phyloP scores from a whole-genome alignment of 148 eudicot genomes.

The Rheum nobile region DNA sequence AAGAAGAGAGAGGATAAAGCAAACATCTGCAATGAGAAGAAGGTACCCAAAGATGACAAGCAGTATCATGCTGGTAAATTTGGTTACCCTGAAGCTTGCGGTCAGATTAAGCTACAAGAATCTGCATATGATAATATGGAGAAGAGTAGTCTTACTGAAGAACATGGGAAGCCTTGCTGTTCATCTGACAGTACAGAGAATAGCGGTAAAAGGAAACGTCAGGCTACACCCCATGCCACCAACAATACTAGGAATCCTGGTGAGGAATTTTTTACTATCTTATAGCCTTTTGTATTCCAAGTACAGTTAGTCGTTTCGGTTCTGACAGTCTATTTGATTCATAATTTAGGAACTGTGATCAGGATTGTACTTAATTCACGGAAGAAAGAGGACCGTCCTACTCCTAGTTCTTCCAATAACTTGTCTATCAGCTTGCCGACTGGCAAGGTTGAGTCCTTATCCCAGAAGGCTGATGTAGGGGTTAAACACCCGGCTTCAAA shows the following conservation, averaged over 20 bases:
- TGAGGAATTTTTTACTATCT: slow-evolving; percentile 11
- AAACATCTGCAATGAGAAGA: slow-evolving; percentile 12
- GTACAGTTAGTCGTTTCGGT: no score
- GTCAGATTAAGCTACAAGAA: slow-evolving; percentile 4
- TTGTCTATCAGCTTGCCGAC: neutral
- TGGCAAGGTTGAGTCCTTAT: neutral
- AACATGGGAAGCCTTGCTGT: slow-evolving; percentile 37
- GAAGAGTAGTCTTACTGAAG: slow-evolving; percentile 69
- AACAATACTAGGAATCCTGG: slow-evolving; percentile 25
- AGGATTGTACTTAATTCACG: slow-evolving; percentile 33
- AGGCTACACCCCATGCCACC: slow-evolving; percentile 9
- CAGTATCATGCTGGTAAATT: slow-evolving; percentile 5
- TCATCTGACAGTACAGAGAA: slow-evolving; percentile 77
- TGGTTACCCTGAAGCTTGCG: slow-evolving; percentile 6
- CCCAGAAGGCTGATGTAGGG: neutral
- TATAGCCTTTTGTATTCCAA: neutral
- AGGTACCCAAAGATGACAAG: slow-evolving; percentile 8
- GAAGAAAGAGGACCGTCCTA: slow-evolving; percentile 24
- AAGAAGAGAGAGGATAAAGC: slow-evolving; percentile 9
- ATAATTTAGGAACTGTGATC: slow-evolving; percentile 41
- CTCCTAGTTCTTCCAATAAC: neutral
- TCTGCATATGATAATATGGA: slow-evolving; percentile 30
- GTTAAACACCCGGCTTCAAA: neutral
- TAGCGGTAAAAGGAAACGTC: slow-evolving; percentile 47
- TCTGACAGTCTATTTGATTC: neutral